These are phyloP conservation scores for Trametes sp. DNA, from an alignment of 1,284 basidiomycete genomes.

Conservation along the genomic window DNA sequence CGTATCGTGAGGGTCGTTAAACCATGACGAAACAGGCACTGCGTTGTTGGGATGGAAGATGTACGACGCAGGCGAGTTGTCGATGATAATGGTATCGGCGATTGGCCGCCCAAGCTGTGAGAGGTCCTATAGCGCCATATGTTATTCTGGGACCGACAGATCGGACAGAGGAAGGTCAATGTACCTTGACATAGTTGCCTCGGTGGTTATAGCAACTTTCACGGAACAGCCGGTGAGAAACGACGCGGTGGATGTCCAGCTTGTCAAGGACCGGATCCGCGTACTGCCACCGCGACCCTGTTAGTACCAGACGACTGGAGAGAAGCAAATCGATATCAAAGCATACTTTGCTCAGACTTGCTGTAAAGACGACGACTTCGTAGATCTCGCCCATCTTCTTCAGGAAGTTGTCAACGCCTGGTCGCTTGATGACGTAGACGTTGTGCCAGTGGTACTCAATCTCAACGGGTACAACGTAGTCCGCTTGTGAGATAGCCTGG, in stretches of 20 bases:
- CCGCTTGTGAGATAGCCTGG: slow-evolving; percentile 93
- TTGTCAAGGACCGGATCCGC: slow-evolving; percentile 99
- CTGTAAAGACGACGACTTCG: slow-evolving; percentile 98
- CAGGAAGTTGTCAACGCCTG: slow-evolving; percentile 97
- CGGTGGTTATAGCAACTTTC: slow-evolving; percentile 99
- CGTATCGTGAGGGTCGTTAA: slow-evolving; percentile 98
- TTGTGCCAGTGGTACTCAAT: slow-evolving; percentile 99
- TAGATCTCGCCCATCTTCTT: slow-evolving; percentile 98
- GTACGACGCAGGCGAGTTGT: slow-evolving; percentile 99
- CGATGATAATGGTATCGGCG: slow-evolving; percentile 94
- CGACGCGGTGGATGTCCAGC: slow-evolving; percentile 91
- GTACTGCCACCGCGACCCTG: slow-evolving; percentile 63
- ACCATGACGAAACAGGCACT: slow-evolving; percentile 99
- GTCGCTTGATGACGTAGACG: slow-evolving; percentile 98
- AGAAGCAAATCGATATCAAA: slow-evolving; percentile 16
- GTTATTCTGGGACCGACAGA: slow-evolving; percentile 11
- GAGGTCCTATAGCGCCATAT: slow-evolving; percentile 72
- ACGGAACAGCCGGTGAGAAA: slow-evolving; percentile 95
- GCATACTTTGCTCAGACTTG: slow-evolving; percentile 91
- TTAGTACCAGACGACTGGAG: slow-evolving; percentile 6
- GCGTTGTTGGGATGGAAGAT: slow-evolving; percentile 99
- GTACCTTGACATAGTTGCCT: slow-evolving; percentile 98
- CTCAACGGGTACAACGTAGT: slow-evolving; percentile 98
- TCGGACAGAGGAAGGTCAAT: slow-evolving; percentile 45
- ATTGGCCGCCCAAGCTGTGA: slow-evolving; percentile 96